Base-by-base conservation (phyloP, 2,329 filamentous ascomycete species). In the Cladophialophora psammophila region DNA sequence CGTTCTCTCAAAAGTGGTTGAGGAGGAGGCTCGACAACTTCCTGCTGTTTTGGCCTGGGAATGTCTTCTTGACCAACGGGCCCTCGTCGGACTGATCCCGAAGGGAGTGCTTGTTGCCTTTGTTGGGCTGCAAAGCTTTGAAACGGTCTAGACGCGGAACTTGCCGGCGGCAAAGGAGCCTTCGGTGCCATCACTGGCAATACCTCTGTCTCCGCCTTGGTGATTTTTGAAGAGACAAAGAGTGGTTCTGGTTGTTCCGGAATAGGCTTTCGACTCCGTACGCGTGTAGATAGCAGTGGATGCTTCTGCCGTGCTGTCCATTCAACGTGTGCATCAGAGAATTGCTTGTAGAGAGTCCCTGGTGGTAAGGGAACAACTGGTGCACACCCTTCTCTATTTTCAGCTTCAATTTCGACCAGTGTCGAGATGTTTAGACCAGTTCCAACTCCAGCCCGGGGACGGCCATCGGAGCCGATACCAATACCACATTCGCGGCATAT, bases 401-500 rank as follows among this genome's bases (percentile, higher is more conserved):
- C 82, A 0, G 75, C 74, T 38, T 79, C 74, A 61, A 82, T 82
- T 71, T 84, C 81, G 18, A 81, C 78, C 68, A 79, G 80, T 0
- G 81, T 78, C 15, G 82, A 81, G 63, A 82, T 81, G 0, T 78
- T 78, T 48, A 78, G 78, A 57, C 81, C 81, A 63, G 78, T 78
- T n/a, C 82, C 82, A 13, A 79, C 78, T 35, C 80, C 74, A 58
- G 79, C 78, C 45, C 80, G 79, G 58, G 76, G 73, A 7, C 74
- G 76, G 1, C 81, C 80, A 67, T 80, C 79, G 1, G 77, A 75
- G 48, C 78, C 80, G 31, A 75, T 76, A 15, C 81, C 81, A 35
- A 83, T 80, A 12, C 81, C 81, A 65, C 80, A 82, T 38, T 80
- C 76, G 2, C 75, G 76, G 68, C 81, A 83, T 65, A 83, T 81